Evolutionary conservation across 2,329 filamentous ascomycete species (phyloP), one percentile per base, ranked within the genome.

Genomic region (Didymellaceae sp.): DNA sequence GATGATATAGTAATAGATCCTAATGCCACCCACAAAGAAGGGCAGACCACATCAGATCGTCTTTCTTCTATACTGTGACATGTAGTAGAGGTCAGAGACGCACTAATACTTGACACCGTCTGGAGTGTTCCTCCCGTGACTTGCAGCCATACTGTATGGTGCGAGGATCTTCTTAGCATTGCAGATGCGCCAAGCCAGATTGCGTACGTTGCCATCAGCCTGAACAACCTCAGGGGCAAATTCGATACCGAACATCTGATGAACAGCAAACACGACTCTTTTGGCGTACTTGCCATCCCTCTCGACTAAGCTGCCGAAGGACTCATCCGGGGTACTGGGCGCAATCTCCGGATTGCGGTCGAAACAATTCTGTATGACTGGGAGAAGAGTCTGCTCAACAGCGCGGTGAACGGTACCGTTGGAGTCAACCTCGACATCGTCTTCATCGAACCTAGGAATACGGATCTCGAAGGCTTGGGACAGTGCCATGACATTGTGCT

Each of bases 171-270:
- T 90, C 79, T 97, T 97, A 26, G 94, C 94, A 71, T 96, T 96
- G 72, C 89, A 94, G 57, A 99, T 90, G 66, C 94, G 84, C 92
- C 93, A 97, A 5, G 92, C 91, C 57, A 99, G 78, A 69, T 96
- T 96, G 67, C 83, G 85, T 52, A 97, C 89, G 62, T 87, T 95
- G 5, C 94, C 91, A 75, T 99, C 94, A 0, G 92, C 91, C 43
- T 89, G 86, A 24, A 99, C 94, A 1, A 97, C 93, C 34, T 91
- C 90, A 0, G 92, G 88, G 1, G 94, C 90, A 68, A 99, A 92
- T 72, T 99, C 94, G 53, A 99, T 89, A 42, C 92, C 94, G 71
- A 99, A 88, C 91, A 97, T 97, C 71, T 96, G 89, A 57, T 90
- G 88, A 21, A 99, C 90, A 4, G 92, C 94, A 72, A 96, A 97